phyloP scores from a whole-genome alignment of 129 eudicot genomes.

The Tagetes patula region DNA sequence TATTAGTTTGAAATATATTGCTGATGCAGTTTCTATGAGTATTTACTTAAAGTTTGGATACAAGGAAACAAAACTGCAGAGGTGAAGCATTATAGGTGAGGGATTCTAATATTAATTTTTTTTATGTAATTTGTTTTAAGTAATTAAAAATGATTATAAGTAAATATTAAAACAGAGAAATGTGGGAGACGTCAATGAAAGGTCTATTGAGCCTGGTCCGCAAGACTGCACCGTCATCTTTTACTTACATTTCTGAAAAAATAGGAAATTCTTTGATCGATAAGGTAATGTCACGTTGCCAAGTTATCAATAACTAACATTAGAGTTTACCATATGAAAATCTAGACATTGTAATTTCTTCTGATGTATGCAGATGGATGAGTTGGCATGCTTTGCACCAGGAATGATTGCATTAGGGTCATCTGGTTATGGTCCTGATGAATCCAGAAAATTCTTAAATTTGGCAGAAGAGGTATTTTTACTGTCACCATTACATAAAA shows the following conservation, averaged over 20 bases:
- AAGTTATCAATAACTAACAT: neutral
- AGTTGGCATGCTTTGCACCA: slow-evolving; percentile 97
- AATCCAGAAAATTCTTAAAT: slow-evolving; percentile 59
- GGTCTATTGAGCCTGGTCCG: slow-evolving; percentile 90
- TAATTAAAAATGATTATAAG: neutral
- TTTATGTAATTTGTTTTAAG: neutral
- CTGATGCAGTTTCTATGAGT: slow-evolving; percentile 90
- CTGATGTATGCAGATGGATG: slow-evolving; percentile 82
- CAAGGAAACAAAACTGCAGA: slow-evolving; percentile 88
- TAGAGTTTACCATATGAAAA: neutral
- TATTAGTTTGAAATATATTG: slow-evolving; percentile 7
- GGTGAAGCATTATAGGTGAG: slow-evolving; percentile 93
- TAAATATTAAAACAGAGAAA: slow-evolving; percentile 57
- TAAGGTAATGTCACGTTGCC: slow-evolving; percentile 51
- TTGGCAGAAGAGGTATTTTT: slow-evolving; percentile 88
- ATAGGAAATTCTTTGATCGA: slow-evolving; percentile 65
- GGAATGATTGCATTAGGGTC: slow-evolving; percentile 98
- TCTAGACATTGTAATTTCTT: slow-evolving; percentile 6
- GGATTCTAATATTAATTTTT: neutral
- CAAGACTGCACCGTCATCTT: slow-evolving; percentile 83
- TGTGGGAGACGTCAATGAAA: slow-evolving; percentile 99
- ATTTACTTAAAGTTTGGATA: slow-evolving; percentile 97
- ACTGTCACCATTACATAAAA: neutral
- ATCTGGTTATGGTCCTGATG: slow-evolving; percentile 79
- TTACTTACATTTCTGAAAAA: slow-evolving; percentile 84